Percentiles rank a stretch among this genome's conserved stretches.
These are phyloP conservation scores for Taiozyma onychis DNA, from an alignment of 1,139 yeast species.

Conservation along the genomic window DNA sequence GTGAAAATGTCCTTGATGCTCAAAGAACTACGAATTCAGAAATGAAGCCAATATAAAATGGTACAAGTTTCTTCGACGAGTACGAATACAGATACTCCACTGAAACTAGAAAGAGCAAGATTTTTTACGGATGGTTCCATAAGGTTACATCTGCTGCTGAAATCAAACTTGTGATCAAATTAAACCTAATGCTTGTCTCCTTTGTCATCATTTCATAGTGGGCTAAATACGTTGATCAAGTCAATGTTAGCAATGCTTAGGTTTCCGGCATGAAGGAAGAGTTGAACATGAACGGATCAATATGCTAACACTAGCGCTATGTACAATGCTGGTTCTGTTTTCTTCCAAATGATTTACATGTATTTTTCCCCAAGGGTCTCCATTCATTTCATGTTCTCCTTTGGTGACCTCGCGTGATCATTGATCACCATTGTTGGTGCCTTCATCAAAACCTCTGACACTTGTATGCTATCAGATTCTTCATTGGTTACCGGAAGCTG, in stretches of 20 bases:
- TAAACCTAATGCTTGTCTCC: constrained; percentile 44
- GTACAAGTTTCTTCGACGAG: constrained; percentile 60
- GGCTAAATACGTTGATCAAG: constrained; percentile 41
- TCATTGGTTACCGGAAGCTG: constrained; percentile 61
- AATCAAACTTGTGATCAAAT: constrained; percentile 44
- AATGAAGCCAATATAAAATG: constrained; percentile 59
- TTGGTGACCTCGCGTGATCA: constrained; percentile 23
- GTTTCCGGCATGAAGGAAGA: constrained; percentile 34
- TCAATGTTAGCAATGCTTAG: constrained; percentile 35
- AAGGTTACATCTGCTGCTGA: constrained; percentile 49
- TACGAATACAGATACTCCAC: constrained; percentile 49
- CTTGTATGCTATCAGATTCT: constrained; percentile 31
- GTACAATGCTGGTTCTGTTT: constrained; percentile 19
- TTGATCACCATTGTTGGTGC: constrained; percentile 4
- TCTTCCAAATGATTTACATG: constrained; percentile 33
- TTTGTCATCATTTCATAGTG: constrained; percentile 36
- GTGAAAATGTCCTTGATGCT: background rate
- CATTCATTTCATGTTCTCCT: constrained; percentile 10
- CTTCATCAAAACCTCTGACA: background rate
- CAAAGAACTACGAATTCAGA: constrained; percentile 32
- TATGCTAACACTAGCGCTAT: constrained; percentile 13
- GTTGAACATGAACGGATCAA: constrained; percentile 39
- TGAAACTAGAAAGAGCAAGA: constrained; percentile 33
- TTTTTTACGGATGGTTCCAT: constrained; percentile 65
- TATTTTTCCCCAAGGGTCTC: constrained; percentile 20